Percentiles rank a stretch among this genome's conserved stretches.
These are phyloP conservation scores for Penicillium salamii DNA, from an alignment of 495 filamentous ascomycete genomes.

Conservation along the genomic window DNA sequence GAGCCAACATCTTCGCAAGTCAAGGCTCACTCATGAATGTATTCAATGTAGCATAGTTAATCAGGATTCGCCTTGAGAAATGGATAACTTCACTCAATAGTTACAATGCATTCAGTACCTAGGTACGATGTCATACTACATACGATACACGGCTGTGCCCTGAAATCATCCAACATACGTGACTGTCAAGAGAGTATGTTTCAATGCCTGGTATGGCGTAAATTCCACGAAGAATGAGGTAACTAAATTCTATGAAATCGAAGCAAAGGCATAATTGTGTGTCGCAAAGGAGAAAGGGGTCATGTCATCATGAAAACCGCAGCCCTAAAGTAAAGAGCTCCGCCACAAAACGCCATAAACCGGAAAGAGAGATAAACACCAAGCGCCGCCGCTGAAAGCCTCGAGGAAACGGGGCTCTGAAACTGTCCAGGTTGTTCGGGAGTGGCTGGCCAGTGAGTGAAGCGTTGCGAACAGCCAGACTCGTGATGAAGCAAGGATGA, in stretches of 20 bases:
- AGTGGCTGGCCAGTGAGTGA: neutral
- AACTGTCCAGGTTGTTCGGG: constrained; percentile 1
- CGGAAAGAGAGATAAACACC: constrained; percentile 33
- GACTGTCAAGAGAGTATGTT: neutral
- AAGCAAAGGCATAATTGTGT: neutral
- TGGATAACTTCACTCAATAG: neutral
- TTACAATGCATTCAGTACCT: too few relatives aligned
- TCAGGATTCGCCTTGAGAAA: constrained; percentile 21
- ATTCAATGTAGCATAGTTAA: constrained; percentile 37
- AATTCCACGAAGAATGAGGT: constrained; percentile 4
- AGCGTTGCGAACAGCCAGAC: neutral
- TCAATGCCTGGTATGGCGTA: constrained; percentile 5
- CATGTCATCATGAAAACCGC: constrained; percentile 22
- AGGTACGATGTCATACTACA: too few relatives aligned
- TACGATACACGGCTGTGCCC: too few relatives aligned
- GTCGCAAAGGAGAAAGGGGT: constrained; percentile 1
- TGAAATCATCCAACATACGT: neutral
- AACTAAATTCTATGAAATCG: constrained; percentile 6
- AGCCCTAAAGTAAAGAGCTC: constrained; percentile 7
- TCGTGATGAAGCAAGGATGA: constrained; percentile 1
- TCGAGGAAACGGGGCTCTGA: constrained; percentile 10
- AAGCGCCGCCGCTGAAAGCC: constrained; percentile 38
- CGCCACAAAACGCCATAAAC: constrained; percentile 24
- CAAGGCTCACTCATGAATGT: constrained; percentile 19
- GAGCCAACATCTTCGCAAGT: constrained; percentile 8